Evolutionary conservation across 768 basidiomycete species (phyloP).

Genomic region (Agaricus sinodeliciosus): DNA sequence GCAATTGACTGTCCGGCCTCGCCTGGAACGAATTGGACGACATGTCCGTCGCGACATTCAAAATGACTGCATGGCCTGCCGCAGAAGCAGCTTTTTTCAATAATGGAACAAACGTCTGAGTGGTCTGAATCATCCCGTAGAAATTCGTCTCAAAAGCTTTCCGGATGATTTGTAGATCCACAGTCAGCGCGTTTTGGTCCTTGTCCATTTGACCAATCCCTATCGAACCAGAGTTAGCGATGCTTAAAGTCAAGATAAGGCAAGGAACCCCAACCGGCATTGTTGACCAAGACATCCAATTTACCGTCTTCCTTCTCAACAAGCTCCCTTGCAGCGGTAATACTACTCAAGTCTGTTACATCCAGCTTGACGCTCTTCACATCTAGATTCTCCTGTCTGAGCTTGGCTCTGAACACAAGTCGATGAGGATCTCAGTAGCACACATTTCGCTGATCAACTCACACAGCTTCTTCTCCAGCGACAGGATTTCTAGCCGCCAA

Average conservation of each 20-base stretch:
- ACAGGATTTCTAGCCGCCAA: conserved; percentile 33
- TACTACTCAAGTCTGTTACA: conserved; percentile 27
- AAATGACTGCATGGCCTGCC: conserved; percentile 26
- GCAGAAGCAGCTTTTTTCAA: conserved; percentile 26
- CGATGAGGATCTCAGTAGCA: background rate
- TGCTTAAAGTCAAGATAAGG: background rate
- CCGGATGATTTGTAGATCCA: conserved; percentile 27
- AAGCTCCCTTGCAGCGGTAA: conserved; percentile 25
- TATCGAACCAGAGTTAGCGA: conserved; percentile 6
- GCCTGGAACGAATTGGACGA: conserved; percentile 34
- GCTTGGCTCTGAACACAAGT: conserved; percentile 18
- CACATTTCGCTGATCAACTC: conserved; percentile 10
- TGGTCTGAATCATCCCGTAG: conserved; percentile 36
- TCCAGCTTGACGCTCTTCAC: conserved; percentile 34
- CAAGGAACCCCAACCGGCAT: conserved; percentile 27
- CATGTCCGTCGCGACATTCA: conserved; percentile 39
- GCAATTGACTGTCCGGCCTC: conserved; percentile 20
- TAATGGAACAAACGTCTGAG: conserved; percentile 34
- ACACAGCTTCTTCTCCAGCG: conserved; percentile 35
- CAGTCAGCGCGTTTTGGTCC: conserved; percentile 26
- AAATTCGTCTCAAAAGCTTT: conserved; percentile 36
- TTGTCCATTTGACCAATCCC: conserved; percentile 23
- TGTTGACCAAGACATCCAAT: conserved; percentile 41
- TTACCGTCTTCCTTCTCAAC: conserved; percentile 33
- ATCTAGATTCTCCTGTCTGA: conserved; percentile 25